phyloP scores from a whole-genome alignment of 352 stramenopile species.

The Pythium scleroteichum region DNA sequence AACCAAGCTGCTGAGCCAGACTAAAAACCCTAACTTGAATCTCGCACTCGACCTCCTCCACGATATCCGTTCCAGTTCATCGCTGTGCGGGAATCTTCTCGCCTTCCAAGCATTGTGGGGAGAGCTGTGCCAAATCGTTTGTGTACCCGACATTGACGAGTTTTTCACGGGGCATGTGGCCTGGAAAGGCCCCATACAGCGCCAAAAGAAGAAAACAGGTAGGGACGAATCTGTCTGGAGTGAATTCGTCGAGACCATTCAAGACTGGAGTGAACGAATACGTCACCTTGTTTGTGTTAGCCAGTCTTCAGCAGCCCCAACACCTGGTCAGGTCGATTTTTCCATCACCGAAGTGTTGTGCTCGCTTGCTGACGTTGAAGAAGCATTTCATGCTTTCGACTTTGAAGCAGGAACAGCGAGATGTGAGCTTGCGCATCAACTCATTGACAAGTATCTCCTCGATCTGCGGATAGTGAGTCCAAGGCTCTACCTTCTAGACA shows the following conservation, averaged over 20 bases:
- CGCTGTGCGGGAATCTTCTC: conserved; percentile 39
- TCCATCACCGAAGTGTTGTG: conserved; percentile 32
- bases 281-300: conserved; percentile 45
- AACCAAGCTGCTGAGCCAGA: conserved; percentile 26
- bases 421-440: conserved; percentile 40
- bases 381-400: conserved; percentile 59
- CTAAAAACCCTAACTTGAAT: conserved; percentile 46
- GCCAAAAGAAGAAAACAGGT: conserved; percentile 20
- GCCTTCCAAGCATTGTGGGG: conserved; percentile 51
- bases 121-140: conserved; percentile 43
- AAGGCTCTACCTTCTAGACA: conserved; percentile 43
- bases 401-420: conserved; percentile 40
- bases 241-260: conserved; percentile 34
- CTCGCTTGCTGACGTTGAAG: conserved; percentile 39
- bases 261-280: conserved; percentile 46
- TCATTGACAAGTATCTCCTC: conserved; percentile 44
- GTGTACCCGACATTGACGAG: conserved; percentile 63
- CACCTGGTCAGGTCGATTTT: neutral
- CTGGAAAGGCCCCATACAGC: conserved; percentile 19
- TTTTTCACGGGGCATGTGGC: conserved; percentile 45
- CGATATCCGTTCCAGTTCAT: conserved; percentile 35
- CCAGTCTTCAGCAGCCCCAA: neutral
- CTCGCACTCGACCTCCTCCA: conserved; percentile 28
- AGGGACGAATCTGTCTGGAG: conserved; percentile 33
- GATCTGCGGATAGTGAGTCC: conserved; percentile 40